phyloP scores from a whole-genome alignment of 1,284 basidiomycete species.

The Crucibulum cyathiforme region DNA sequence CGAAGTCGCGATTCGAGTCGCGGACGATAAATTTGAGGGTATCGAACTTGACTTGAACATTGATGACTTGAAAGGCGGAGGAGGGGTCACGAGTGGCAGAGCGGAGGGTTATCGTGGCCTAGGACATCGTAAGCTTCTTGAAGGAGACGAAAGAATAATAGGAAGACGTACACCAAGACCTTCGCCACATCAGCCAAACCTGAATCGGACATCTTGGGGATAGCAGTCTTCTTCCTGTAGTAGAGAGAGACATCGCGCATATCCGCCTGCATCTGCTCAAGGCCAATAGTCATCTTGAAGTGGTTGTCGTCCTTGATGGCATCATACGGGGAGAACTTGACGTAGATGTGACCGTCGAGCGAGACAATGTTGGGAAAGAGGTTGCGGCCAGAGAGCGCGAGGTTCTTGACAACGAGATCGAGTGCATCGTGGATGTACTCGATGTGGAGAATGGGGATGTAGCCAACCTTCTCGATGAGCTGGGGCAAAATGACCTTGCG shows the following conservation, averaged over 20 bases:
- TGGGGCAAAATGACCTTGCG: conserved; percentile 82
- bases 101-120: conserved; percentile 66
- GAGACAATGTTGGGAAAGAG: conserved; percentile 83
- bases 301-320: conserved; percentile 62
- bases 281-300: conserved; percentile 75
- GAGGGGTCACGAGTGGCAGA: conserved; percentile 69
- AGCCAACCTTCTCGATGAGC: conserved; percentile 80
- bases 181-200: rapidly evolving
- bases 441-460: conserved; percentile 90
- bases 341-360: conserved; percentile 83
- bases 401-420: conserved; percentile 93
- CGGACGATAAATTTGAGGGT: conserved; percentile 91
- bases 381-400: conserved; percentile 86
- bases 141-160: neutral
- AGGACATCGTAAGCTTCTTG: conserved; percentile 2
- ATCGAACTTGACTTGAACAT: conserved; percentile 82
- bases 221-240: conserved; percentile 79
- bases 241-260: conserved; percentile 93
- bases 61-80: conserved; percentile 81
- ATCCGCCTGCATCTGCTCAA: conserved; percentile 93
- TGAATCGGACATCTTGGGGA: conserved; percentile 67
- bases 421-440: conserved; percentile 90
- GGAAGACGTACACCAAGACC: too few species aligned
- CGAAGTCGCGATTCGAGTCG: conserved; percentile 89
- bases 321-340: conserved; percentile 83